Percentiles rank a stretch among this genome's conserved stretches.
Conservation (phyloP, 371 early-diverging fungal species). For the Funneliformis caledonium region DNA sequence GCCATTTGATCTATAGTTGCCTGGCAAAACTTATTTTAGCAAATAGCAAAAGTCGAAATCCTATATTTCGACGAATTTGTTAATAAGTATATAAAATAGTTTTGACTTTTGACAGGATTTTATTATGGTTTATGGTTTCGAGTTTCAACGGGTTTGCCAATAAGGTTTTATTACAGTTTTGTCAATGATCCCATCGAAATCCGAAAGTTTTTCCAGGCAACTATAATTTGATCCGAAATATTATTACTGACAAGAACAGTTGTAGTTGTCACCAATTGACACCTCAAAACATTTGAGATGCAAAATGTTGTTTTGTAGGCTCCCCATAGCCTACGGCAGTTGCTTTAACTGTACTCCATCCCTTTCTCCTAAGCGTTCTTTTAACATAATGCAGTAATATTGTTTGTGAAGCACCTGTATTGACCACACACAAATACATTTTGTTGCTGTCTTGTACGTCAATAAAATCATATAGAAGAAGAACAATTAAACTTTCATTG, state of each 20-base stretch:
- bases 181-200: too few species aligned
- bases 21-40: too few species aligned
- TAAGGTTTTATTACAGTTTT: too few species aligned
- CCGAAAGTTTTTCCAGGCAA: too few species aligned
- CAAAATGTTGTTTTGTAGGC: not conserved
- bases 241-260: not conserved
- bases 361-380: conserved; percentile 10
- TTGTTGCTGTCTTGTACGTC: conserved; percentile 6
- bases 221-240: too few species aligned
- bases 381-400: conserved; percentile 30
- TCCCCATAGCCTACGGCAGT: not conserved
- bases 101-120: too few species aligned
- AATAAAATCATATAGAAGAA: conserved; percentile 15
- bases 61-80: too few species aligned
- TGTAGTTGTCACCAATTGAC: conserved; percentile 25
- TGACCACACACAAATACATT: conserved; percentile 18
- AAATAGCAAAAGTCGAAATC: too few species aligned
- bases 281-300: conserved; percentile 22
- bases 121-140: too few species aligned
- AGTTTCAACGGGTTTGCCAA: too few species aligned
- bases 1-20: too few species aligned
- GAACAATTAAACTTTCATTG: conserved; percentile 22
- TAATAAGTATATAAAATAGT: too few species aligned
- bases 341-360: not conserved
- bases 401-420: conserved; percentile 27